Base-by-base conservation (phyloP, 2,329 filamentous ascomycete genomes). In the Cytospora leucostoma region DNA sequence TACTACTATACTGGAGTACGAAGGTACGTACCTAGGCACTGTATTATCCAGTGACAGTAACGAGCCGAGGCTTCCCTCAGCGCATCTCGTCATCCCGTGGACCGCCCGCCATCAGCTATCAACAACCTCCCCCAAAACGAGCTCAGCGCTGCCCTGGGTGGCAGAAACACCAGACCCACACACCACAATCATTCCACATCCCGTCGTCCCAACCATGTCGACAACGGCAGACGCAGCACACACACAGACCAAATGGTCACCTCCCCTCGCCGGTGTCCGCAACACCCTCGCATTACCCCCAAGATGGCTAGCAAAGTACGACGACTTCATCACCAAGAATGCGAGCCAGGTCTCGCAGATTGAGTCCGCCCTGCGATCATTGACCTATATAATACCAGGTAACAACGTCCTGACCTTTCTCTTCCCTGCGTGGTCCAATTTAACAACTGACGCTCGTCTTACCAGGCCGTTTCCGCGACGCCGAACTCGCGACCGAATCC, bases 351-450 rank as follows among this genome's bases (percentile, higher is more conserved):
- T 99, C 59, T 92, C 92, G 56, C 93, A 97, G 79, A 94, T 99
- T 67, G 95, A 99, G 80, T 96, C 92, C 67, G 92, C 93, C 15
- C 80, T 99, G 72, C 88, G 95, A 47, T 97, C 93, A 34, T 79
- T 99, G 68, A 97, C 94, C 55, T 99, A 99, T 75, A 93, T 99
- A 68, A 95, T 98, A 56, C 95, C 94, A 63, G 93, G 90, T 88
- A 74, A 62, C 74, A 59, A 15, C 67, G 12, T 66, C 19, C 11
- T 5, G 62, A 15, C 34, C 7, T 1, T 53, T 53, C 4, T 52
- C 33, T 7, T 34, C 10, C n/a, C 44, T 15, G 12, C 15, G n/a
- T 47, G 19, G n/a, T 6, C 33, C 19, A 17, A 33, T 38, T n/a
- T 2, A 27, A 17, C 15, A 7, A 13, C 53, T 64, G 15, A 61